Evolutionary conservation across 2,329 filamentous ascomycete species (phyloP).

Genomic region (Trichoderma pleuroti): DNA sequence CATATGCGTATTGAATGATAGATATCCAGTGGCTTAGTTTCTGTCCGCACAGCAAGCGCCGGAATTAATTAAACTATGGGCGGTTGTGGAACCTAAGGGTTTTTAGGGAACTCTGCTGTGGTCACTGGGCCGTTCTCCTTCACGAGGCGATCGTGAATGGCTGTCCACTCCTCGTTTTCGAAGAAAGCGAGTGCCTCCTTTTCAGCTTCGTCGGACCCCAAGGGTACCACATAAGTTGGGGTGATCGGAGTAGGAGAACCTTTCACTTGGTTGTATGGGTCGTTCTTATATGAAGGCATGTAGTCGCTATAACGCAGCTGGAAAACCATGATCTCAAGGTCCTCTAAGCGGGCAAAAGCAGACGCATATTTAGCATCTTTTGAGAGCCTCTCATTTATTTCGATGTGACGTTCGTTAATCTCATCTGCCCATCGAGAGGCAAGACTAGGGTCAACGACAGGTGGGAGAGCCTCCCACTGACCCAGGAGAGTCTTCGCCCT

Average conservation of each 20-base stretch:
- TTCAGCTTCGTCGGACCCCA: neutral
- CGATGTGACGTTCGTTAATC: neutral
- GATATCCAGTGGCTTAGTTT: too few species aligned
- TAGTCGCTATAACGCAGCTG: neutral
- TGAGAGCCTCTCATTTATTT: neutral
- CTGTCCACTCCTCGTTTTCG: neutral
- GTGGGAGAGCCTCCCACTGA: neutral
- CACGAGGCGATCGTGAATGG: neutral
- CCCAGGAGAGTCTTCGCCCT: neutral
- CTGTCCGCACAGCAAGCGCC: too few species aligned
- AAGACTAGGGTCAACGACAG: neutral
- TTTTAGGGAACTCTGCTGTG: too few species aligned
- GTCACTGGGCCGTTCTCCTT: too few species aligned
- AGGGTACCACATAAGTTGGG: neutral
- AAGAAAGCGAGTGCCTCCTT: neutral
- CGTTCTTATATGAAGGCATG: neutral
- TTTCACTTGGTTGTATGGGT: neutral
- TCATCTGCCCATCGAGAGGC: neutral
- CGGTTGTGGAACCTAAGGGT: too few species aligned
- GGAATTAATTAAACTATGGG: too few species aligned
- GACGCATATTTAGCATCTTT: neutral
- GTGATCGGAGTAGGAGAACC: neutral
- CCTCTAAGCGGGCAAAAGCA: neutral
- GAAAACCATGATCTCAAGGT: neutral
- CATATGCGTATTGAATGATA: too few species aligned